These are phyloP conservation scores for Aspergillus fischeri DNA, from an alignment of 2,329 filamentous ascomycete genomes.

Conservation along the genomic window DNA sequence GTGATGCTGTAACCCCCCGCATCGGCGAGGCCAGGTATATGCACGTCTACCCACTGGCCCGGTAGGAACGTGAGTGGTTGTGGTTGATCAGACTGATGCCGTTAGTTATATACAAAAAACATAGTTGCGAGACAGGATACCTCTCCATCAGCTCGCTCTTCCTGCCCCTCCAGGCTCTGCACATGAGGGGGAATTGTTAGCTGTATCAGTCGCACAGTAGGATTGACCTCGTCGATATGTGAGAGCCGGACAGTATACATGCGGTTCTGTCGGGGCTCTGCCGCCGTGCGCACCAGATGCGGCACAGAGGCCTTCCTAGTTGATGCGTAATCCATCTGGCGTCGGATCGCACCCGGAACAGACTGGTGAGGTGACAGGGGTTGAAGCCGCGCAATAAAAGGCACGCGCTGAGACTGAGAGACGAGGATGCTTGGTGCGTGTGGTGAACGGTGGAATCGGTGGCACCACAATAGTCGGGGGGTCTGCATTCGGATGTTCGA, in stretches of 20 bases:
- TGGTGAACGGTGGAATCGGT: constrained; percentile 1
- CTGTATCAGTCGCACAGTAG: constrained; percentile 63
- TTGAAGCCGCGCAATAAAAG: not conserved
- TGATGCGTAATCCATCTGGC: constrained; percentile 24
- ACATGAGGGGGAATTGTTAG: constrained; percentile 53
- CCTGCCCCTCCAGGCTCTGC: constrained; percentile 23
- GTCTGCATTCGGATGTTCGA: constrained; percentile 10
- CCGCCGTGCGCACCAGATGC: constrained; percentile 69
- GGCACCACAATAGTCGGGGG: constrained; percentile 5
- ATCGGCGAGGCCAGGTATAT: constrained; percentile 63
- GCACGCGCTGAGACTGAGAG: constrained; percentile 1
- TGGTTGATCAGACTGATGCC: constrained; percentile 18
- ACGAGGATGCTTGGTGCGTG: not conserved
- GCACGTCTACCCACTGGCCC: constrained; percentile 86
- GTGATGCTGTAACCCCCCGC: constrained; percentile 88
- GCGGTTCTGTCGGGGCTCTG: constrained; percentile 65
- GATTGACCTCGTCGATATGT: constrained; percentile 62
- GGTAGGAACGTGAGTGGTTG: constrained; percentile 61
- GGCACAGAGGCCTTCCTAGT: constrained; percentile 36
- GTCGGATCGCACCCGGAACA: not conserved
- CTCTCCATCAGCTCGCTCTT: constrained; percentile 36
- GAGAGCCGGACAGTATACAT: constrained; percentile 61
- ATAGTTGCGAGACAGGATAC: constrained; percentile 37
- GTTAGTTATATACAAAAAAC: not conserved
- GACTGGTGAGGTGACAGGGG: not conserved